Base-by-base conservation (phyloP, 768 basidiomycete species). In the Strobilomyces echinocephalus region DNA sequence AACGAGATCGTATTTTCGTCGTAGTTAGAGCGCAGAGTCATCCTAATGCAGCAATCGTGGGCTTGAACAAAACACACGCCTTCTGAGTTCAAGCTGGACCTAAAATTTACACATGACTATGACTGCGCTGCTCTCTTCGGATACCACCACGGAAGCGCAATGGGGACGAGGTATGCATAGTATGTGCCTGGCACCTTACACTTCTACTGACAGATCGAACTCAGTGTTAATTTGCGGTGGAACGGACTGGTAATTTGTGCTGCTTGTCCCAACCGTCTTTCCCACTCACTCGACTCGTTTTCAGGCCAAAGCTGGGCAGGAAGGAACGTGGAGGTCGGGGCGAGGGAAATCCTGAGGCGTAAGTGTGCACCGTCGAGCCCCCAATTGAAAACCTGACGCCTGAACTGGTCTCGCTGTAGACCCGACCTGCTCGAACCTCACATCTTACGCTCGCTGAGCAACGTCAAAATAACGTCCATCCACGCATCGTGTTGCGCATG, bases 361-460 rank as follows among this genome's bases (percentile, higher is more conserved):
- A 57, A 60, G 66, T 46, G 26, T 52, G 12, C 18, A 46, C 30
- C 14, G 12, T 49, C 39, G 9, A 44, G 40, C 40, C 2, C 24
- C 24, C 24, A 24, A 30, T 40, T 42, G 16, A 57, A 58, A 53
- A 41, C n/a, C 4, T 21, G 14, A 38, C 53, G 24, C 52, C 41
- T 44, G 56, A 31, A 58, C 51, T 9, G 16, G 20, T 21, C 35
- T 11, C 38, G 44, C 45, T 63, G 80, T 78, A 68, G 82, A 78
- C 86, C 91, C 4, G 94, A 97, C 76, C 80, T 97, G 4, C 78
- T 86, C 49, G 83, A 89, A 69, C 93, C 94, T 0, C 82, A 94
- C 70, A 91, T 95, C 62, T 79, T 97, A 16, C 88, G 95, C 53
- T 90, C 92, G 1, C 75, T 97, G 31, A 78, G 82, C 66, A 94